Evolutionary conservation across 1,284 basidiomycete species (phyloP).

Genomic region (Apiotrichum montevideense): DNA sequence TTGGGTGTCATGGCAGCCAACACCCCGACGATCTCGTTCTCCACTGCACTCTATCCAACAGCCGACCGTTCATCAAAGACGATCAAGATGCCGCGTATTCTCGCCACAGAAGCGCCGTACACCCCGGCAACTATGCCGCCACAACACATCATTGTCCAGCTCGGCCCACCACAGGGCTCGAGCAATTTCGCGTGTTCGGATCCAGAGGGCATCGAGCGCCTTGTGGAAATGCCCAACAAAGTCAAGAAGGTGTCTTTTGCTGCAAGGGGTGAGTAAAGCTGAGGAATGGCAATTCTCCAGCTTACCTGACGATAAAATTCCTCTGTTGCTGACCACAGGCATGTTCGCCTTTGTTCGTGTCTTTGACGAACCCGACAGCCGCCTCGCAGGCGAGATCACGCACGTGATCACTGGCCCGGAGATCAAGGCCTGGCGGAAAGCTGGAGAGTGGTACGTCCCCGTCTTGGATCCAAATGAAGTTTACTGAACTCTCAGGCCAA

Average conservation of each 20-base stretch:
- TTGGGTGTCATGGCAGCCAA: too few relatives aligned
- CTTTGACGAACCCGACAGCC: constrained; percentile 20
- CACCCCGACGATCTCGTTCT: too few relatives aligned
- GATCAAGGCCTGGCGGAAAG: constrained; percentile 34
- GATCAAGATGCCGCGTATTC: constrained; percentile 14
- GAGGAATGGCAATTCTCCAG: too few relatives aligned
- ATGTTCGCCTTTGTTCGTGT: constrained; percentile 35
- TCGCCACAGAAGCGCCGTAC: constrained; percentile 7
- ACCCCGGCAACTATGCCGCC: constrained; percentile 27
- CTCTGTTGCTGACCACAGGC: constrained; percentile 14
- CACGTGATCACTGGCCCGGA: constrained; percentile 27
- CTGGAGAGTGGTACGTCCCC: constrained; percentile 31
- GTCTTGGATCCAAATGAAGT: background rate
- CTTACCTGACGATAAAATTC: too few relatives aligned
- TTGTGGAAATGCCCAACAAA: constrained; percentile 34
- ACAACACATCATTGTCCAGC: constrained; percentile 26
- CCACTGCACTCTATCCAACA: too few relatives aligned
- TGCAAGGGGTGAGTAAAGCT: constrained; percentile 25
- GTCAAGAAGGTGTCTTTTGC: constrained; percentile 27
- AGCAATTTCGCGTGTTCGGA: constrained; percentile 32
- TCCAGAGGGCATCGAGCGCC: constrained; percentile 22
- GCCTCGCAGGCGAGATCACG: constrained; percentile 35
- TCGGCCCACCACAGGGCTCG: constrained; percentile 34
- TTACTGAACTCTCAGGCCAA: constrained; percentile 8
- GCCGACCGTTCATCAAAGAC: too few relatives aligned